Base-by-base conservation (phyloP, 345 rosid genomes). In the Trapa bicornis region DNA sequence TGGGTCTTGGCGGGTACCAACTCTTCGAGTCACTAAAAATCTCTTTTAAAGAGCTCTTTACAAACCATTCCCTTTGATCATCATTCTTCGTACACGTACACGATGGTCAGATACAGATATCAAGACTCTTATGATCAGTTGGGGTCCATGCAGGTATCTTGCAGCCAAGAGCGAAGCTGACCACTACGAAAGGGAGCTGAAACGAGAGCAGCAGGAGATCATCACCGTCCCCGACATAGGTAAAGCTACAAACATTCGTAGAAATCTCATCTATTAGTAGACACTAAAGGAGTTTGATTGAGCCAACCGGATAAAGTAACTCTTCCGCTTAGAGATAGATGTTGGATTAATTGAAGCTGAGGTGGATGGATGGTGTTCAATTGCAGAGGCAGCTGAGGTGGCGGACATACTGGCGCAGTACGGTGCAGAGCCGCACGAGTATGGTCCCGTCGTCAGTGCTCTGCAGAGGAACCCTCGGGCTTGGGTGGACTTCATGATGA, bases 401-500 rank as follows among this genome's bases (percentile, higher is more conserved):
- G 95, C 89, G 33, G 96, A 89, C 76, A 89, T 94, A 39, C 71
- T 87, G 56, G 96, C 95, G 12, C 76, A 75, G 72, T 91, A 87
- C 61, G 99, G 97, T 13, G 79, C 85, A 67, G 89, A 86, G 72
- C 88, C 91, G 29, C 92, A 87, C 56, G 99, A 91, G 76, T 87
- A 87, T 73, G 74, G 68, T 58, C 96, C 96, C 14, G 85, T 87
- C 45, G 97, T 91, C 66, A 81, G 79, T 67, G 89, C 97, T 72
- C 89, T 91, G 15, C 79, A 87, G 57, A 91, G 80, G 72, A 89
- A 81, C 65, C 97, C 96, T 67, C 82, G 86, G 71, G 96, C 95
- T 0, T 94, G 99, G 99, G 84, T 94, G 68, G 96, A 94, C 68
- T 94, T 91, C 74, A 88, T 91, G 99, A 94, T 94, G 96, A 94